Conservation (phyloP, 2,329 filamentous ascomycete species). For the Colletotrichum somersetense region DNA sequence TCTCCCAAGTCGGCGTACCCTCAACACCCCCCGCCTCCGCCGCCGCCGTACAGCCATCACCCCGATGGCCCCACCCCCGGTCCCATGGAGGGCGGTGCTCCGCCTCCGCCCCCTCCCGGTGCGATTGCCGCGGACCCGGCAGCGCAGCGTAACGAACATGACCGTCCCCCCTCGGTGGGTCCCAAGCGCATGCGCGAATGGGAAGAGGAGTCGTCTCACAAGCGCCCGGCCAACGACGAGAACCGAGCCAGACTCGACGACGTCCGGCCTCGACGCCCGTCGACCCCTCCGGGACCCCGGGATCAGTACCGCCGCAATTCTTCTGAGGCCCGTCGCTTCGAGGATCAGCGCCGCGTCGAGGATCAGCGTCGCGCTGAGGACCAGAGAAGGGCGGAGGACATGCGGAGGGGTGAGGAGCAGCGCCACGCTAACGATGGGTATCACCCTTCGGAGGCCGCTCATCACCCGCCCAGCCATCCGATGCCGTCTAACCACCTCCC, state of each 20-base stretch:
- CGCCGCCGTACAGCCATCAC: conserved; percentile 75
- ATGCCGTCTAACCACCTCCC: conserved; percentile 69
- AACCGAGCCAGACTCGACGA: conserved; percentile 89
- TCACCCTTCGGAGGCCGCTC: conserved; percentile 92
- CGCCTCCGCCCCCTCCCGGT: conserved; percentile 69
- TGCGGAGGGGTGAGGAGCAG: conserved; percentile 68
- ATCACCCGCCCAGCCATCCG: conserved; percentile 78
- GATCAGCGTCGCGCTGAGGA: conserved; percentile 64
- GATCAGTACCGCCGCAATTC: conserved; percentile 82
- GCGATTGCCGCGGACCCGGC: conserved; percentile 74
- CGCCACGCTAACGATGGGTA: conserved; percentile 83
- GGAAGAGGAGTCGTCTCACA: conserved; percentile 84
- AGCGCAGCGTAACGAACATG: conserved; percentile 70
- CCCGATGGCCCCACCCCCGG: conserved; percentile 69
- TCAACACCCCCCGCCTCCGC: conserved; percentile 72
- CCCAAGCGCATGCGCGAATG: conserved; percentile 92
- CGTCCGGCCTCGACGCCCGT: conserved; percentile 81
- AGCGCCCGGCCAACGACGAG: conserved; percentile 92
- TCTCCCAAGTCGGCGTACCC: conserved; percentile 91
- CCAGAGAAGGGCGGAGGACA: conserved; percentile 70
- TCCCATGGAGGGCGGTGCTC: conserved; percentile 77
- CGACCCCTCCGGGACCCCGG: conserved; percentile 72
- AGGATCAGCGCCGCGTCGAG: conserved; percentile 73
- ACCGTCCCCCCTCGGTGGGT: conserved; percentile 83
- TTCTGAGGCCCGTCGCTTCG: conserved; percentile 75